Evolutionary conservation across 352 stramenopile species (phyloP), one percentile per base, ranked within the genome.

Genomic region (Phytophthora pinifolia): DNA sequence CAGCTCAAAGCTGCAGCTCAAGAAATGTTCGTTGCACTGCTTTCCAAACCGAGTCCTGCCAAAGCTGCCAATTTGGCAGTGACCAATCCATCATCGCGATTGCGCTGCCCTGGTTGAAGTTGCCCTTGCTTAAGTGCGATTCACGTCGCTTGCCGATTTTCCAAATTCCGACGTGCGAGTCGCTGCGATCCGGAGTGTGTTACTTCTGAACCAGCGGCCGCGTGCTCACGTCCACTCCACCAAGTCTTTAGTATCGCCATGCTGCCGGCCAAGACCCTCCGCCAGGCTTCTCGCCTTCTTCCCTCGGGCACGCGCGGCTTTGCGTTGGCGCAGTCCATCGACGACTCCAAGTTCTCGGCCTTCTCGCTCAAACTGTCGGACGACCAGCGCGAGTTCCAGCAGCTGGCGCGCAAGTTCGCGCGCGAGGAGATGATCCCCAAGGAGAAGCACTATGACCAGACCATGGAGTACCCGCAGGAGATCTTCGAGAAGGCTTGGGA

Each of bases 401-500:
- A 76, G 33, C 55, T 94, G 4, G 86, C 88, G 20, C 78, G 87
- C 65, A 94, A 96, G 64, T 96, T 96, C 61, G 88, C 88, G 15
- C 74, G 78, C 30, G 83, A 96, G 17, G 88, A 96, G 65, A 94
- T 96, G 86, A 94, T 94, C 60, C 88, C 88, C 9, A 86, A 78
- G 67, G 88, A 90, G 54, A 81, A 78, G 33, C 51, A 96, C 57
- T 86, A 88, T 52, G 88, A 96, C 70, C 61, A 79, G 55, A 94
- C 67, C 6, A 89, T 88, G 74, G 79, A 91, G 61, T 96, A 91
- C 65, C 88, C 88, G 15, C 70, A 90, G 43, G 83, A 94, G 48
- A 83, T 96, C 62, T 96, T 96, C 59, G 63, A 69, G 38, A 95
- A 96, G 72, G 88, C 88, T 8, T 94, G 85, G 84, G 86, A 96